A percentile compares a stretch with the other conserved stretches of the same genome.
These are phyloP conservation scores for Fusarium fujikuroi DNA, from an alignment of 2,329 filamentous ascomycete species.

Conservation along the genomic window DNA sequence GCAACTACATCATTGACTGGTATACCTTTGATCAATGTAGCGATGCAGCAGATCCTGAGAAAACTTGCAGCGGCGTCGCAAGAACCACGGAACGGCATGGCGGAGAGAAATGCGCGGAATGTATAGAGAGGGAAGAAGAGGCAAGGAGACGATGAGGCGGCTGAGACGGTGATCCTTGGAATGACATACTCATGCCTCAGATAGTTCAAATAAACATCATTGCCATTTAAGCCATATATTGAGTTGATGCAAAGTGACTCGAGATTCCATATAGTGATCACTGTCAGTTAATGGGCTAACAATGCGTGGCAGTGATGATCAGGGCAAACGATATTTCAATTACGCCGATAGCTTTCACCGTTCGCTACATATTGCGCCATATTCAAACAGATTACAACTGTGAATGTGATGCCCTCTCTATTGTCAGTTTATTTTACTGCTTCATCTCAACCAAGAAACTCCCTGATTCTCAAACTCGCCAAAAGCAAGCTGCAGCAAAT, in stretches of 20 bases:
- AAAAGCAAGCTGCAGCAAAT: neutral
- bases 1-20: neutral
- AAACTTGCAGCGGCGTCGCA: neutral
- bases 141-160: too few species aligned
- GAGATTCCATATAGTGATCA: accelerated
- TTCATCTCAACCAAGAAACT: neutral
- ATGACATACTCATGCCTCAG: accelerated
- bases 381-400: neutral
- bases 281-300: accelerated
- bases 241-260: neutral
- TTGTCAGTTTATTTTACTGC: accelerated
- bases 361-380: accelerated
- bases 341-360: accelerated
- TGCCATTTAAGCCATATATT: accelerated
- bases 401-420: neutral
- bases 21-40: neutral
- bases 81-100: neutral
- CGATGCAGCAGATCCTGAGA: neutral
- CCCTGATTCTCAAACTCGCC: accelerated
- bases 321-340: neutral
- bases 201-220: neutral
- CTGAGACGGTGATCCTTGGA: neutral
- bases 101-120: neutral
- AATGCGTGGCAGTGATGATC: neutral
- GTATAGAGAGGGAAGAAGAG: neutral